These are phyloP conservation scores for Cutaneotrichosporon daszewskae DNA, from an alignment of 1,284 basidiomycete genomes.

Conservation along the genomic window DNA sequence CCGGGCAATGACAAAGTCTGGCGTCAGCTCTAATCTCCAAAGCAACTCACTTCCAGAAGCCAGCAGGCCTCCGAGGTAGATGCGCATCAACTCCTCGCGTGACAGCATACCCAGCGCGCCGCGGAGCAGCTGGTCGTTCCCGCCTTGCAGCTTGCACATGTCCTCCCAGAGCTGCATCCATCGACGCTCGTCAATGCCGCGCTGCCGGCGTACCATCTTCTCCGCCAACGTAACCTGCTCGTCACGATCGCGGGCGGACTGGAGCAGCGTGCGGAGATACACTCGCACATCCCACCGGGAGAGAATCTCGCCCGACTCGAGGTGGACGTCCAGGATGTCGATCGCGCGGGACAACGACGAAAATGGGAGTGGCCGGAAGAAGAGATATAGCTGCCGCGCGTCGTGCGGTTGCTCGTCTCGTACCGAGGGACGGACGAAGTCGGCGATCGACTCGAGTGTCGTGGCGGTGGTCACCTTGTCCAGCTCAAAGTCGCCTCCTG, in stretches of 20 bases:
- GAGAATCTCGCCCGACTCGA: slow-evolving; percentile 87
- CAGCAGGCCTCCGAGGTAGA: slow-evolving; percentile 77
- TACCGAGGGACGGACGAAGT: slow-evolving; percentile 70
- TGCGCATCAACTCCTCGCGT: slow-evolving; percentile 62
- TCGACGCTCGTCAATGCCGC: slow-evolving; percentile 55
- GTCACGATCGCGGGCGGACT: slow-evolving; percentile 59
- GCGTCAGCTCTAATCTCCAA: slow-evolving; percentile 1
- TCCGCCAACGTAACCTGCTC: slow-evolving; percentile 82
- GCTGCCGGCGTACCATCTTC: slow-evolving; percentile 68
- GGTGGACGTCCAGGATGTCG: slow-evolving; percentile 83
- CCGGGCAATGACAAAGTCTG: slow-evolving; percentile 75
- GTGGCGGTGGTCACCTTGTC: slow-evolving; percentile 69
- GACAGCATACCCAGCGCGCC: slow-evolving; percentile 74
- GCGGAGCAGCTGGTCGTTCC: slow-evolving; percentile 55
- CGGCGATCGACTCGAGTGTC: slow-evolving; percentile 69
- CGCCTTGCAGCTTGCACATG: slow-evolving; percentile 71
- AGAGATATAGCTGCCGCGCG: slow-evolving; percentile 68
- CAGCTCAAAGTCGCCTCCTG: slow-evolving; percentile 53
- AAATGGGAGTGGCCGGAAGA: slow-evolving; percentile 70
- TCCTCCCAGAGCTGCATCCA: slow-evolving; percentile 83
- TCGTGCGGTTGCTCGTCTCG: slow-evolving; percentile 53
- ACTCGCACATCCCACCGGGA: slow-evolving; percentile 76
- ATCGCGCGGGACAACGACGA: slow-evolving; percentile 70
- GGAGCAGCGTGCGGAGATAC: slow-evolving; percentile 76
- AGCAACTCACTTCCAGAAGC: slow-evolving; percentile 72